Evolutionary conservation across 768 basidiomycete species (phyloP), one percentile per base, ranked within the genome.

Genomic region (Mycena sanguinolenta): DNA sequence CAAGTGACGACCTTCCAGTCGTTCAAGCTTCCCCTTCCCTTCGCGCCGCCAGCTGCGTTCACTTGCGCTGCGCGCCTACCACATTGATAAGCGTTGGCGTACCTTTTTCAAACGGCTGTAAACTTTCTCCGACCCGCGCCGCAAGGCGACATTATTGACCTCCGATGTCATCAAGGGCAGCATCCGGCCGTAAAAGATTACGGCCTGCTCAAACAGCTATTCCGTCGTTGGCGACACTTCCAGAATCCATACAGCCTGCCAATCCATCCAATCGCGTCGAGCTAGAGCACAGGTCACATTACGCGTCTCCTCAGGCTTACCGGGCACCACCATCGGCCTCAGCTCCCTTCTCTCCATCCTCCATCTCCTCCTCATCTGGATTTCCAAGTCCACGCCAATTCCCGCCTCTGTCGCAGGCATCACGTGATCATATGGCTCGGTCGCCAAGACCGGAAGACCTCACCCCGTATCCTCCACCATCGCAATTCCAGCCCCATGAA

Each of bases 101-200:
- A 13, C 32, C 23, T 46, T 2, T 4, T 34, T 53, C 50, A 59
- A 25, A 34, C 32, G 32, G 25, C 65, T 39, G 38, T 52, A 23
- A 62, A 38, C 17, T 23, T 23, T 21, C 17, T 13, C 17, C n/a
- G 8, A 50, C 19, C 32, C 13, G 21, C 21, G 21, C 21, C 13
- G n/a, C 19, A 13, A 17, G 39, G n/a, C 58, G 44, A 52, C 61
- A n/a, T 58, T 63, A n/a, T 58, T 63, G 32, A 49, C 27, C 39
- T 42, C 63, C 50, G 60, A 74, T 74, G 73, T 71, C 73, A 21
- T 65, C 66, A 25, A 58, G 73, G 5, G 70, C 67, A 30, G 73
- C 73, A 13, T 71, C 73, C 9, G 70, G 73, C 19, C 73, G 70
- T 54, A 72, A 67, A 57, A 55, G 53, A 27, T 52, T 65, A 32